Base-by-base conservation (phyloP, 441 rosid genomes). In the Sinapis alba region DNA sequence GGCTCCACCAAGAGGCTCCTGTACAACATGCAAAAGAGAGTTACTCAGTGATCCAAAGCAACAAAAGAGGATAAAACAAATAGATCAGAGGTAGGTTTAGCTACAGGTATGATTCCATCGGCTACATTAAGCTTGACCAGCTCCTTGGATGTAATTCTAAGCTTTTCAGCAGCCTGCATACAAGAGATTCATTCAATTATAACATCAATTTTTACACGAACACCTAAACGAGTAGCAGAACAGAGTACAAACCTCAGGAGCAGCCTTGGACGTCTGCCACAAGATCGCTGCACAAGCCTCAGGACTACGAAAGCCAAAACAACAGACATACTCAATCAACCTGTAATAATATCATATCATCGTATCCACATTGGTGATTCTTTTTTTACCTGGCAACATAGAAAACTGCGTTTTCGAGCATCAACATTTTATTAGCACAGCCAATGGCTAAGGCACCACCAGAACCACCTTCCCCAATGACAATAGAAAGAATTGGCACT, bases 1-100 rank as follows among this genome's bases (percentile, higher is more conserved):
- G 23, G 98, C 99, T 53, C 99, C 98, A 28, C 98, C 98, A 50
- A 90, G 89, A 9, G 99, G 99, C 81, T 95, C 99, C 96, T 92
- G 83, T 62, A 19, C 70, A 68, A 53, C 21, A 80, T 58, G 53
- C 32, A 57, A 69, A 72, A 57, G 60, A 43, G 50, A 62, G 56
- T 13, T 41, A 32, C 27, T 54, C 47, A 24, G 0, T 62, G 56
- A 45, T 68, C 32, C 71, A 56, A 28, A 53, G 4, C 20, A 19
- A 38, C 24, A 38, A 65, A 53, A 54, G 63, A 45, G 68, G 57
- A 27, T 32, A 74, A 24, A n/a, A 19, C 13, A 69, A 20, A 68
- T 32, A 79, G 58, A 47, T 50, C 16, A 62, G 41, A 20, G 75
- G 47, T 43, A 58, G 63, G 36, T 62, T 67, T 77, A 38, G 65